A percentile compares a stretch with the other conserved stretches of the same genome.
These are phyloP conservation scores for Metarhizium anisopliae DNA, from an alignment of 2,329 filamentous ascomycete genomes.

Conservation along the genomic window DNA sequence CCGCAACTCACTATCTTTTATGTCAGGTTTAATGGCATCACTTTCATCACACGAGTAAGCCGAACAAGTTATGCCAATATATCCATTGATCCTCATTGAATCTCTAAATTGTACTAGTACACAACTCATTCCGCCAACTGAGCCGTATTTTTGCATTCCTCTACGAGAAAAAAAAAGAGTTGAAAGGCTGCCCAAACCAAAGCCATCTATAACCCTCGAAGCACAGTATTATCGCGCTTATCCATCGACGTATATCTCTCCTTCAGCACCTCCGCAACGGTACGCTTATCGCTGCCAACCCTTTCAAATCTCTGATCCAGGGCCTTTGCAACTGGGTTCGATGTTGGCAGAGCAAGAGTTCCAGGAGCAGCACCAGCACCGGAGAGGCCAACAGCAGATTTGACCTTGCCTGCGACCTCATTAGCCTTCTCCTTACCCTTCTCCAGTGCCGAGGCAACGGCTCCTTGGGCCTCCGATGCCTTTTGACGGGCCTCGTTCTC, in stretches of 20 bases:
- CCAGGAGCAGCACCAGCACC: constrained; percentile 15
- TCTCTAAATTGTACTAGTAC: neutral
- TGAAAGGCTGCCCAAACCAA: neutral
- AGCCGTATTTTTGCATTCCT: neutral
- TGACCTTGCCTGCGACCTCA: constrained; percentile 29
- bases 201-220: constrained; percentile 28
- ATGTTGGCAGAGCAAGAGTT: constrained; percentile 10
- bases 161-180: neutral
- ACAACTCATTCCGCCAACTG: neutral
- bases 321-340: constrained; percentile 37
- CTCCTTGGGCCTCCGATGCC: constrained; percentile 26
- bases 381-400: constrained; percentile 22
- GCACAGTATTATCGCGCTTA: constrained; percentile 33
- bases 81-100: neutral
- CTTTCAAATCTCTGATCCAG: constrained; percentile 43
- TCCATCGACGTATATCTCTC: constrained; percentile 46
- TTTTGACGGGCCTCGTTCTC: constrained; percentile 16
- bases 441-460: constrained; percentile 29
- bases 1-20: neutral
- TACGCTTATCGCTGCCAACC: constrained; percentile 32
- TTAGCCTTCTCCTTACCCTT: constrained; percentile 32
- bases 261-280: constrained; percentile 42
- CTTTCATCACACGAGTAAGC: neutral
- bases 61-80: neutral
- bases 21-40: neutral